Evolutionary conservation across 106 monocot genomes (phyloP).

Genomic region (Allium fistulosum): DNA sequence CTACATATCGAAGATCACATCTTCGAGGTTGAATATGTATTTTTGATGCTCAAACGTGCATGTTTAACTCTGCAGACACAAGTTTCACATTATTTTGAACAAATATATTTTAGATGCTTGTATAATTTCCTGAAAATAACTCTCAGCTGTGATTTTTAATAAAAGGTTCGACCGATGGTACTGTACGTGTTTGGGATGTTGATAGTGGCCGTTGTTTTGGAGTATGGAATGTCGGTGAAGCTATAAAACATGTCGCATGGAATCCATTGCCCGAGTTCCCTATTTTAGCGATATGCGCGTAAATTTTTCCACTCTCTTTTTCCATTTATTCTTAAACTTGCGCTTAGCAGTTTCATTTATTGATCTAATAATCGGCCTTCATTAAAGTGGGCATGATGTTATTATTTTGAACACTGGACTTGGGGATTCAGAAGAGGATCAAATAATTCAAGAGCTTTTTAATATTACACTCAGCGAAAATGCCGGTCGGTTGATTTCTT

Average conservation of each 20-base stretch:
- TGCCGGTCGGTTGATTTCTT: slow-evolving; percentile 34
- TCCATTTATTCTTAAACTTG: not conserved
- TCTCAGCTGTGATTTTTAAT: not conserved
- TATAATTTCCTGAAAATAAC: too few relatives aligned
- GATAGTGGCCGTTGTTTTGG: slow-evolving; percentile 79
- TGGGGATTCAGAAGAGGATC: slow-evolving; percentile 67
- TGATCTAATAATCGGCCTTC: not conserved
- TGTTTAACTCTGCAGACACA: too few relatives aligned
- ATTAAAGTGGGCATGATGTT: slow-evolving; percentile 74
- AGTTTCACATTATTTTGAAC: too few relatives aligned
- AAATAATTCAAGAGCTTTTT: slow-evolving; percentile 52
- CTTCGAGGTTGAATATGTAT: too few relatives aligned
- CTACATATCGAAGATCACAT: too few relatives aligned
- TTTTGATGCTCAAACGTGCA: too few relatives aligned
- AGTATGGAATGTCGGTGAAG: slow-evolving; percentile 81
- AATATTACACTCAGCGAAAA: slow-evolving; percentile 26
- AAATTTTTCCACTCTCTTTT: slow-evolving; percentile 12
- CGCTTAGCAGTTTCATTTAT: not conserved
- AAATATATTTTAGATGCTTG: too few relatives aligned
- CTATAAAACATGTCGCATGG: slow-evolving; percentile 72
- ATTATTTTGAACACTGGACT: slow-evolving; percentile 78
- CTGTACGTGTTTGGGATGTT: slow-evolving; percentile 88
- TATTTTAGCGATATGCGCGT: slow-evolving; percentile 70
- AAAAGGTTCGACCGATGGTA: slow-evolving; percentile 90
- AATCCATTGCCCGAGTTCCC: slow-evolving; percentile 77